Evolutionary conservation across 768 basidiomycete genomes (phyloP).

Genomic region (Lactifluus subvellereus): DNA sequence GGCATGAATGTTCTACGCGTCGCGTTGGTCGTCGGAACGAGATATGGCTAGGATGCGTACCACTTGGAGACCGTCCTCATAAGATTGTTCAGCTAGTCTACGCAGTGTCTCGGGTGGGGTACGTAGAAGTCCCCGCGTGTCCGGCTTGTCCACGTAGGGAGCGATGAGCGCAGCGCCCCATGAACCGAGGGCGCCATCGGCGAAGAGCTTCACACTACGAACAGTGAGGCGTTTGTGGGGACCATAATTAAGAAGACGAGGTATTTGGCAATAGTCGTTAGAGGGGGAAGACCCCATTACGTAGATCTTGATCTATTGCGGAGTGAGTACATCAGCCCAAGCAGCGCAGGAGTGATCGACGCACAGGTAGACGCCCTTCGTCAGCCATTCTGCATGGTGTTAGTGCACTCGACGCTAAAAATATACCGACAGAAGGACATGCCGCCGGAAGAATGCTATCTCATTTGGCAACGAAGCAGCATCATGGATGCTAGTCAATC

Average conservation of each 20-base stretch:
- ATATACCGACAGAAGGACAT: slow-evolving; percentile 25
- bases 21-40: background rate
- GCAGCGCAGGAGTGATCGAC: slow-evolving; percentile 24
- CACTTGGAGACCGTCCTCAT: slow-evolving; percentile 76
- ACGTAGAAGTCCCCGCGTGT: slow-evolving; percentile 64
- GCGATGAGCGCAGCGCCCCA: slow-evolving; percentile 87
- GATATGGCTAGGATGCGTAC: slow-evolving; percentile 39
- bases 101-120: slow-evolving; percentile 47
- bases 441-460: slow-evolving; percentile 65
- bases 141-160: slow-evolving; percentile 78
- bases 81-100: slow-evolving; percentile 53
- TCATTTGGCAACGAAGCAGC: slow-evolving; percentile 48
- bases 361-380: slow-evolving; percentile 59
- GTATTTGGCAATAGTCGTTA: slow-evolving; percentile 36
- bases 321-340: background rate
- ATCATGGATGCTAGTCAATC: slow-evolving; percentile 86
- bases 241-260: slow-evolving; percentile 30
- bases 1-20: slow-evolving; percentile 72
- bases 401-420: slow-evolving; percentile 8
- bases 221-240: slow-evolving; percentile 32
- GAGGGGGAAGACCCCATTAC: slow-evolving; percentile 46
- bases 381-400: slow-evolving; percentile 54
- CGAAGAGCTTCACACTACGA: slow-evolving; percentile 66
- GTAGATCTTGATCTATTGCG: slow-evolving; percentile 49
- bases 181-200: slow-evolving; percentile 87